Base-by-base conservation (phyloP, 1,284 basidiomycete genomes). In the Sanghuangporus sanghuang region DNA sequence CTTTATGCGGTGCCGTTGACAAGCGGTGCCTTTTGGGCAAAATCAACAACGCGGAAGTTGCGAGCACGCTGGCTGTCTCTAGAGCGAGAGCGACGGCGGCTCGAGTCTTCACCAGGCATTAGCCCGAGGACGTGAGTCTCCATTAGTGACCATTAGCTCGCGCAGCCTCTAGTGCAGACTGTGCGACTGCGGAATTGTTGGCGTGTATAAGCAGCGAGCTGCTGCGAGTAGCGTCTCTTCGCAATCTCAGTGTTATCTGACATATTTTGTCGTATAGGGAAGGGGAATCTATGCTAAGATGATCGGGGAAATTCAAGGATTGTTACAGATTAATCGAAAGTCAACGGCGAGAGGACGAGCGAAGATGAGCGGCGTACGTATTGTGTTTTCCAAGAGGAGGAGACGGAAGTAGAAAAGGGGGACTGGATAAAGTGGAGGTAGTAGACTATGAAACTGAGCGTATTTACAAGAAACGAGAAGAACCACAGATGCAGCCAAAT, bases 161-260 rank as follows among this genome's bases (percentile, higher is more conserved):
- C 14, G 46, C 35, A 12, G 36, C 52, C 16, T 55, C 36, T 23
- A 72, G 66, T 2, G 68, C 57, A 50, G 71, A 70, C 69, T 74
- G 71, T 35, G 73, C 73, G 18, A 68, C 49, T n/a, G 58, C 81
- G 77, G 80, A 82, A 85, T 69, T 87, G 85, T 53, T 77, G 77
- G 48, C 80, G 73, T 5, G 85, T 88, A 70, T 86, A 79, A 3
- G 77, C 82, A 0, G 82, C 83, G n/a, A 88, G 74, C 68, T 86
- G 80, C 53, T 75, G 77, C 4, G 85, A 80, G 68, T 88, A 87
- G 36, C 74, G 75, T 35, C 74, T 74, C 69, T 82, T 85, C 69
- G 79, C 75, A 46, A 79, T 73, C 67, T 86, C 81, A 59, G 79
- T 56, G 42, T 70, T 69, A 27, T 58, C 32, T 14, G 57, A n/a